Base-by-base conservation (phyloP, 164 flowering plant species). In the Annona squamosa region DNA sequence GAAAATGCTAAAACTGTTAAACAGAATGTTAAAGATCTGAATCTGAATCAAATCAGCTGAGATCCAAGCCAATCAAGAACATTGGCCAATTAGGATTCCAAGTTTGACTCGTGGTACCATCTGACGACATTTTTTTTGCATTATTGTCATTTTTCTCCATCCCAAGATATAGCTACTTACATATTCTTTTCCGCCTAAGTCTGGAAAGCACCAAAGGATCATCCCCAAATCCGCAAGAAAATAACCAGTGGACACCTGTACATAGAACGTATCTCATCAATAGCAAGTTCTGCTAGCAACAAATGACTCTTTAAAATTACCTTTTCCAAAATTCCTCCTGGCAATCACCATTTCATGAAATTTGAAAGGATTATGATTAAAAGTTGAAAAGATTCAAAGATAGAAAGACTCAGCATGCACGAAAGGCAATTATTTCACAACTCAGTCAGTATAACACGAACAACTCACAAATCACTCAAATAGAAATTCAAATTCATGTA, bases 161-260 rank as follows among this genome's bases (percentile, higher is more conserved):
- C 13, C 13, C 3, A 16, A 52, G 13, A 52, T 10, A 43, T 19
- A n/a, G 37, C 45, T 72, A 87, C 97, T 90, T 83, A 92, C 97
- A 84, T 87, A 92, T 73, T 92, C 95, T 75, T 81, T 43, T 68
- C 97, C 93, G 70, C 97, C 97, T 74, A 92, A 79, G 73, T 84
- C 83, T 44, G 95, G 95, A 83, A 64, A 87, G 46, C 73, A 69
- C 89, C 91, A 90, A 18, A 92, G 67, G 61, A 92, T 89, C 93
- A 92, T 90, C 68, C 81, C 87, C 78, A 90, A 57, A 76, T 92
- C 97, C 13, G 89, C 64, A 18, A 92, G 78, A 74, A 92, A 92
- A 84, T 92, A 92, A 43, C 97, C 97, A 64, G 86, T 73, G 12
- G 97, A 92, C 3, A 88, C 75, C 95, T 92, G 90, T 57, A 76